A percentile compares a stretch with the other conserved stretches of the same genome.
These are phyloP conservation scores for Phytophthora multivora DNA, from an alignment of 352 stramenopile species.

Conservation along the genomic window DNA sequence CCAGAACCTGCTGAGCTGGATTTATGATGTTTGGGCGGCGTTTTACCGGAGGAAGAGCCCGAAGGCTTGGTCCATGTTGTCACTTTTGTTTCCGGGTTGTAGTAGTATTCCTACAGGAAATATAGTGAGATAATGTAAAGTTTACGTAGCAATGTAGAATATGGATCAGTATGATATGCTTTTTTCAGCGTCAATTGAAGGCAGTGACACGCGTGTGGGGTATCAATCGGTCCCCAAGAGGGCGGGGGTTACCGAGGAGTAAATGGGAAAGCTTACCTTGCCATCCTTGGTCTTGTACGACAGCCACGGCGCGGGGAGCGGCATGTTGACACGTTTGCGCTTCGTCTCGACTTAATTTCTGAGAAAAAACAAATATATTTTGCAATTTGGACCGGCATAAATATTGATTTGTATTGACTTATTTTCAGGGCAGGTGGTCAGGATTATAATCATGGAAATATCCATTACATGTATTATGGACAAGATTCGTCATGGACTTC, in stretches of 20 bases:
- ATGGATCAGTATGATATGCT: neutral
- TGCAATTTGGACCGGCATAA: no score
- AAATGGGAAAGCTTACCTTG: constrained; percentile 50
- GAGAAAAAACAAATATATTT: constrained; percentile 13
- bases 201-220: neutral
- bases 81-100: constrained; percentile 88
- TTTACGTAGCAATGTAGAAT: neutral
- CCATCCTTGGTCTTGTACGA: constrained; percentile 89
- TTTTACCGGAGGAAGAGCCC: constrained; percentile 30
- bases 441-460: no score
- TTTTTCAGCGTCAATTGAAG: constrained; percentile 3
- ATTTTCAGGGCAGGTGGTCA: no score
- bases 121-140: constrained; percentile 2
- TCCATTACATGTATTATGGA: no score
- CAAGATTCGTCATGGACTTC: no score
- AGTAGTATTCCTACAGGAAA: constrained; percentile 84
- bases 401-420: no score
- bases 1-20: constrained; percentile 14
- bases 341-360: constrained; percentile 5
- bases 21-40: constrained; percentile 49
- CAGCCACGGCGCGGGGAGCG: constrained; percentile 78
- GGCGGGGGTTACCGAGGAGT: neutral
- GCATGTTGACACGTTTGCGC: constrained; percentile 46
- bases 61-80: constrained; percentile 84
- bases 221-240: neutral